Conservation (phyloP, 1,284 basidiomycete species). For the Stereum hirsutum region DNA sequence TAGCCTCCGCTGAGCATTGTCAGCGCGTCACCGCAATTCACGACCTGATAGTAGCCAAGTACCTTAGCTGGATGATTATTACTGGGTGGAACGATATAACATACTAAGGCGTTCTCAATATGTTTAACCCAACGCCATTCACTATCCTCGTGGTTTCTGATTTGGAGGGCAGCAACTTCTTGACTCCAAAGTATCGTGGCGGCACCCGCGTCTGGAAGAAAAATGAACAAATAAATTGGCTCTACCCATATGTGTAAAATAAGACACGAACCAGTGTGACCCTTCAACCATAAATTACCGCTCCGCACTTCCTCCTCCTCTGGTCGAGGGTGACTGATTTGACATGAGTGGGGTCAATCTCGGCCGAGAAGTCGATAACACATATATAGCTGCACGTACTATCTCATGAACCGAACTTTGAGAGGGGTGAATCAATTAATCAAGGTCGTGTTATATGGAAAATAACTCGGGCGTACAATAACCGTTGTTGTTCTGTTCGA, state of each 20-base stretch:
- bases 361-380: background rate
- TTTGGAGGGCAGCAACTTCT: constrained; percentile 48
- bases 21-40: constrained; percentile 51
- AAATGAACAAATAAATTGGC: background rate
- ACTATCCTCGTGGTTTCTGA: constrained; percentile 35
- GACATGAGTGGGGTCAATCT: background rate
- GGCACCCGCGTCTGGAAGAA: background rate
- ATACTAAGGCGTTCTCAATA: constrained; percentile 48
- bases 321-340: constrained; percentile 19
- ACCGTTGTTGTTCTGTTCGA: constrained; percentile 19
- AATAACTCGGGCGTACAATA: constrained; percentile 14
- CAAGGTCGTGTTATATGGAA: background rate
- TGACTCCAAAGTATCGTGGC: constrained; percentile 48
- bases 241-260: background rate
- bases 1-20: constrained; percentile 46
- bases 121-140: constrained; percentile 53
- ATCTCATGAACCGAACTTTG: constrained; percentile 25
- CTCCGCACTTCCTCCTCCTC: constrained; percentile 45
- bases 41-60: constrained; percentile 20
- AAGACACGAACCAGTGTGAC: constrained; percentile 42
- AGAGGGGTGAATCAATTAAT: background rate
- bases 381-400: constrained; percentile 12
- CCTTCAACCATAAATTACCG: constrained; percentile 53
- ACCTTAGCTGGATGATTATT: background rate
- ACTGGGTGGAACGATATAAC: constrained; percentile 7